Percentiles rank a stretch among this genome's conserved stretches.
These are phyloP conservation scores for Lichtheimia ornata DNA, from an alignment of 371 early-diverging fungal species.

Conservation along the genomic window DNA sequence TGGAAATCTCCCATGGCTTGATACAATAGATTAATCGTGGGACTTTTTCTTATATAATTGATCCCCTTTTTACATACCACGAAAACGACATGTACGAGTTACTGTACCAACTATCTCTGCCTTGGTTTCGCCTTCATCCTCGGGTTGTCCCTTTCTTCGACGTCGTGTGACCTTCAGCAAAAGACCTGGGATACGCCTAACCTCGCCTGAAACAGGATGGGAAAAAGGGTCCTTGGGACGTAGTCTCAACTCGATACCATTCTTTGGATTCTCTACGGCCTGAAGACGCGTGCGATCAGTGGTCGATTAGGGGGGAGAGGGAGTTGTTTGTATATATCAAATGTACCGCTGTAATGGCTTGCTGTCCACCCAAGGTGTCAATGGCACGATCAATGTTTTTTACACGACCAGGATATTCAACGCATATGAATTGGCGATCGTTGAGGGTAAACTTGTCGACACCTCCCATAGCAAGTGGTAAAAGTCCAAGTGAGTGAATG, in stretches of 20 bases:
- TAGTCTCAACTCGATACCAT: conserved; percentile 49
- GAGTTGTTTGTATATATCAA: too few species aligned
- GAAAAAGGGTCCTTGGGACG: conserved; percentile 62
- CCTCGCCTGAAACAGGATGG: conserved; percentile 63
- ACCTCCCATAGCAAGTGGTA: too few species aligned
- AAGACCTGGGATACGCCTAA: conserved; percentile 50
- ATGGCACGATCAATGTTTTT: conserved; percentile 43
- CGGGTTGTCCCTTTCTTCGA: conserved; percentile 31
- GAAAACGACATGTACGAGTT: conserved; percentile 55
- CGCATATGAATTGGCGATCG: conserved; percentile 39
- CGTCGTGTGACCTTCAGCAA: conserved; percentile 64
- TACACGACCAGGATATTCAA: conserved; percentile 67
- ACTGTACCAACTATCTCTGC: conserved; percentile 52
- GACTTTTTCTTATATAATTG: background rate
- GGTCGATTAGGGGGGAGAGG: too few species aligned
- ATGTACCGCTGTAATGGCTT: conserved; percentile 32
- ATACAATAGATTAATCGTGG: background rate
- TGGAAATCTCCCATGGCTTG: conserved; percentile 66
- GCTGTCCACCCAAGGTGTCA: conserved; percentile 54
- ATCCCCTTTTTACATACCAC: conserved; percentile 28
- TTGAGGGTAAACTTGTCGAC: conserved; percentile 6
- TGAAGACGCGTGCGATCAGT: background rate
- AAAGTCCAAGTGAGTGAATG: background rate
- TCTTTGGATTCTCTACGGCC: conserved; percentile 14
- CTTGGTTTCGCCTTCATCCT: conserved; percentile 26